Conservation (phyloP, 2,329 filamentous ascomycete genomes). For the Lasiodiplodia theobromae region DNA sequence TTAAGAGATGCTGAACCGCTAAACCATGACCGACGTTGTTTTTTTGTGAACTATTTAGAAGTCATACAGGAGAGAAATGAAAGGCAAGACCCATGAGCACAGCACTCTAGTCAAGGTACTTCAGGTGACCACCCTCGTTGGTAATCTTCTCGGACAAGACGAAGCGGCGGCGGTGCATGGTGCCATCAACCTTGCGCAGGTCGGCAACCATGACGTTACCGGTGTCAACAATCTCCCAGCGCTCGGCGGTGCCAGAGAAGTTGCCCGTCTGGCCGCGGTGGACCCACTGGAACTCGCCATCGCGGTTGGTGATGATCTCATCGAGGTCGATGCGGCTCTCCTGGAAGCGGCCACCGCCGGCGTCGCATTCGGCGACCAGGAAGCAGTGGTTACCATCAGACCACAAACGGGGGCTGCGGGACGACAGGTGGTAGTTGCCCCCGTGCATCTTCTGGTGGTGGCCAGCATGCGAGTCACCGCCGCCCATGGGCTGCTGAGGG, state of each 20-base stretch:
- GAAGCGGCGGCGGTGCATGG: background rate
- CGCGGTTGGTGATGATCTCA: conserved; percentile 6
- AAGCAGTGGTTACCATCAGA: conserved; percentile 19
- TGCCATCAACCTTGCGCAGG: conserved; percentile 7
- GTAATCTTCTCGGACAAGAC: conserved; percentile 13
- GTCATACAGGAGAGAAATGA: background rate
- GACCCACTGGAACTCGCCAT: conserved; percentile 20
- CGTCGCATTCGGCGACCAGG: conserved; percentile 22
- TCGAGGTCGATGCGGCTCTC: conserved; percentile 20
- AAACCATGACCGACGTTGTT: background rate
- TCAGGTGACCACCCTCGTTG: conserved; percentile 12
- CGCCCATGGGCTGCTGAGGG: background rate
- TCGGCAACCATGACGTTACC: conserved; percentile 21
- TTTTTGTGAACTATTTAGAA: background rate
- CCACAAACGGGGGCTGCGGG: background rate
- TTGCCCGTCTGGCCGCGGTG: conserved; percentile 13
- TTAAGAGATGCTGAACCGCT: no score
- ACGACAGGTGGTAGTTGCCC: conserved; percentile 23
- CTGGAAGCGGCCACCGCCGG: conserved; percentile 2
- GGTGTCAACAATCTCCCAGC: conserved; percentile 16
- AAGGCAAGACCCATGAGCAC: no score
- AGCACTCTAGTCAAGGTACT: background rate
- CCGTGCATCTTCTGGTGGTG: conserved; percentile 25
- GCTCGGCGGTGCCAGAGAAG: conserved; percentile 16
- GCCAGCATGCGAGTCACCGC: background rate